Conservation (phyloP, 768 basidiomycete genomes). For the Plicaturopsis crispa region DNA sequence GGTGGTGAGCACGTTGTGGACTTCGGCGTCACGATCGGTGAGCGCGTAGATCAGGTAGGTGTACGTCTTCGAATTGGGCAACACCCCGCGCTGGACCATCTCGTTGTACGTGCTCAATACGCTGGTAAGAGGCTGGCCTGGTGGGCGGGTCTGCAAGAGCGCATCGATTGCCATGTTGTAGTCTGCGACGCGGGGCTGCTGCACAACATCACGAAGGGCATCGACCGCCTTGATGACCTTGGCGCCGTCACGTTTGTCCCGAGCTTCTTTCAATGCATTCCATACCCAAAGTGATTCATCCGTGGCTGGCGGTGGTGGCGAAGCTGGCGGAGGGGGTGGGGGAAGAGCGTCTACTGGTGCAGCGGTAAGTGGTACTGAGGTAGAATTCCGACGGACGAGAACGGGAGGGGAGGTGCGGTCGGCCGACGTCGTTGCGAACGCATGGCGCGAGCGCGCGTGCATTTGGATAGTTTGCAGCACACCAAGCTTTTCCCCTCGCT, state of each 20-base stretch:
- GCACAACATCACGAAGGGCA: conserved; percentile 19
- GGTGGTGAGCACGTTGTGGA: conserved; percentile 34
- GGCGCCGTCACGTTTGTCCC: conserved; percentile 15
- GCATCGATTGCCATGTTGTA: conserved; percentile 61
- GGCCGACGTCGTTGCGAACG: conserved; percentile 29
- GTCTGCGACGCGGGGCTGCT: conserved; percentile 33
- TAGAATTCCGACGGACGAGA: conserved; percentile 42
- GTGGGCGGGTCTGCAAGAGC: conserved; percentile 34
- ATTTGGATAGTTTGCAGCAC: conserved; percentile 59
- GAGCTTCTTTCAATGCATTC: conserved; percentile 19
- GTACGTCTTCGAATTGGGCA: conserved; percentile 62
- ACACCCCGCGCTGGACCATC: conserved; percentile 52
- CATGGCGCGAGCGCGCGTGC: conserved; percentile 55
- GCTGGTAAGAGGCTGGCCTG: conserved; percentile 46
- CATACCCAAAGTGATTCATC: conserved; percentile 17
- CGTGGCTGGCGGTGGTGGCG: conserved; percentile 5
- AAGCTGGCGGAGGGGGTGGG: conserved; percentile 8
- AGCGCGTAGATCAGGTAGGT: conserved; percentile 51
- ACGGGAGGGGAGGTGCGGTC: conserved; percentile 19
- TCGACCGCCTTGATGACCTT: conserved; percentile 27
- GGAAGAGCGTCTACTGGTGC: conserved; percentile 14
- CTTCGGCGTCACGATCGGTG: conserved; percentile 60
- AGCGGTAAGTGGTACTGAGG: conserved; percentile 23
- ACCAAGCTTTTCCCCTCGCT: conserved; percentile 34
- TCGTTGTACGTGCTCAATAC: conserved; percentile 66